A percentile compares a stretch with the other conserved stretches of the same genome.
These are phyloP conservation scores for Ophiostoma pallidulum DNA, from an alignment of 2,329 filamentous ascomycete genomes.

Conservation along the genomic window DNA sequence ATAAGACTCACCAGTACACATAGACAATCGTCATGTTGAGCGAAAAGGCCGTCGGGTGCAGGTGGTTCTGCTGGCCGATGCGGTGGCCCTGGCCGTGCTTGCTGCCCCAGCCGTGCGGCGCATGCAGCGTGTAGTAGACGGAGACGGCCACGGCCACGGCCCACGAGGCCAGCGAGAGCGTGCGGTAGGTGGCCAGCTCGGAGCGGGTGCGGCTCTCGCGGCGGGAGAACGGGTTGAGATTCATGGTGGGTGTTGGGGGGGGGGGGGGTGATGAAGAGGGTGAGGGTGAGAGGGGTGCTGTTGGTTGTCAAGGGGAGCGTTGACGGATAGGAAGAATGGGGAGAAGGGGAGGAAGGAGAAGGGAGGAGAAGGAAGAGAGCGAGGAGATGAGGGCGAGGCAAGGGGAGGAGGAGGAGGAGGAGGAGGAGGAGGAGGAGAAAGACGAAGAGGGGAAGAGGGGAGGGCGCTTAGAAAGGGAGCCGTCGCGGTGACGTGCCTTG, in stretches of 20 bases:
- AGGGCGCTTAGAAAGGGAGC: too few relatives aligned
- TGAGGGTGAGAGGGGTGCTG: neutral
- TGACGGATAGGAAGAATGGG: too few relatives aligned
- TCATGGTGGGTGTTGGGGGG: conserved; percentile 4
- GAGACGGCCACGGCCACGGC: conserved; percentile 60
- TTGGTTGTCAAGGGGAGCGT: too few relatives aligned
- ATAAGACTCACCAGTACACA: conserved; percentile 62
- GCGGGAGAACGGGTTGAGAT: conserved; percentile 63
- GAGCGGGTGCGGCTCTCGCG: conserved; percentile 54
- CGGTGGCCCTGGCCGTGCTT: conserved; percentile 45
- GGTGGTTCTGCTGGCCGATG: conserved; percentile 67
- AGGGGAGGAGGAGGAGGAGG: too few relatives aligned
- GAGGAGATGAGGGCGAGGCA: too few relatives aligned
- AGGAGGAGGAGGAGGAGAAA: too few relatives aligned
- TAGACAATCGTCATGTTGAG: conserved; percentile 55
- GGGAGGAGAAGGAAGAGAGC: too few relatives aligned
- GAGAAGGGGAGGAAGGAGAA: too few relatives aligned
- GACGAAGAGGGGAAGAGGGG: too few relatives aligned
- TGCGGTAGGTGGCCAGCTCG: conserved; percentile 62
- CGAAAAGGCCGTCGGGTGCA: conserved; percentile 62
- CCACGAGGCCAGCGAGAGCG: conserved; percentile 67
- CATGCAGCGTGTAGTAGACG: conserved; percentile 62
- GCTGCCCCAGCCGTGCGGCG: conserved; percentile 53
- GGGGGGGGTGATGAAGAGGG: neutral
- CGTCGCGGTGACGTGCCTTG: too few relatives aligned